Percentiles rank a stretch among this genome's conserved stretches.
These are phyloP conservation scores for Rhizophagus sp. DNA, from an alignment of 192 early-diverging fungal species.

Conservation along the genomic window DNA sequence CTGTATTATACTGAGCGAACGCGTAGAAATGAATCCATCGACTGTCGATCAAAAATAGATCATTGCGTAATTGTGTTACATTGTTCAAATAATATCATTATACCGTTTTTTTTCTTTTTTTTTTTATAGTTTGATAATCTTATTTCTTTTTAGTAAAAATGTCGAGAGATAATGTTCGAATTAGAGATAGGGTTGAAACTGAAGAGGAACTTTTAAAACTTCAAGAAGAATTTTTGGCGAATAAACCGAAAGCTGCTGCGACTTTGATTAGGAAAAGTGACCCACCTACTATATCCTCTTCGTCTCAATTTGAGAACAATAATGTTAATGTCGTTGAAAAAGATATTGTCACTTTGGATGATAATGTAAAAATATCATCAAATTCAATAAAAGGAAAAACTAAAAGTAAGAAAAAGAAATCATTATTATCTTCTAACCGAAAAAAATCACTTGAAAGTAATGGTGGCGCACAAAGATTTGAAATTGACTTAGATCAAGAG, in stretches of 20 bases:
- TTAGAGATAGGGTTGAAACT: constrained; percentile 20
- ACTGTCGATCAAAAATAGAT: not conserved
- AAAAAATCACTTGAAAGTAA: constrained; percentile 33
- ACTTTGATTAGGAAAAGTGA: constrained; percentile 35
- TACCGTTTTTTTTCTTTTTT: not conserved
- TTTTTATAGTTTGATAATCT: not conserved
- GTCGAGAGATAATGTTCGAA: not conserved
- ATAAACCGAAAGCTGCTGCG: constrained; percentile 42
- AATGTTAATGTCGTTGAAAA: constrained; percentile 20
- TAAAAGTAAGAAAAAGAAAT: constrained; percentile 31
- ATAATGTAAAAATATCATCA: constrained; percentile 7
- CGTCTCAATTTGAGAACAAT: not conserved
- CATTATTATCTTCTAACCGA: constrained; percentile 33
- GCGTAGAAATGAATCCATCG: too few relatives aligned
- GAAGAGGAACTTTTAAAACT: constrained; percentile 53
- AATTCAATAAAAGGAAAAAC: constrained; percentile 27
- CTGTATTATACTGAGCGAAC: too few relatives aligned
- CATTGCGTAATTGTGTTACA: not conserved
- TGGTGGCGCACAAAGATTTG: constrained; percentile 13
- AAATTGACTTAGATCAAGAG: constrained; percentile 19
- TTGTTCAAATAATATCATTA: not conserved
- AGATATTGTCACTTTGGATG: not conserved
- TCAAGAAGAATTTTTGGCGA: constrained; percentile 52
- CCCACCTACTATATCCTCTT: constrained; percentile 26
- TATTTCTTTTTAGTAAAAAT: not conserved